Percentiles rank a stretch among this genome's conserved stretches.
Conservation (phyloP, 345 rosid genomes). For the Rhodamnia rubescens region DNA sequence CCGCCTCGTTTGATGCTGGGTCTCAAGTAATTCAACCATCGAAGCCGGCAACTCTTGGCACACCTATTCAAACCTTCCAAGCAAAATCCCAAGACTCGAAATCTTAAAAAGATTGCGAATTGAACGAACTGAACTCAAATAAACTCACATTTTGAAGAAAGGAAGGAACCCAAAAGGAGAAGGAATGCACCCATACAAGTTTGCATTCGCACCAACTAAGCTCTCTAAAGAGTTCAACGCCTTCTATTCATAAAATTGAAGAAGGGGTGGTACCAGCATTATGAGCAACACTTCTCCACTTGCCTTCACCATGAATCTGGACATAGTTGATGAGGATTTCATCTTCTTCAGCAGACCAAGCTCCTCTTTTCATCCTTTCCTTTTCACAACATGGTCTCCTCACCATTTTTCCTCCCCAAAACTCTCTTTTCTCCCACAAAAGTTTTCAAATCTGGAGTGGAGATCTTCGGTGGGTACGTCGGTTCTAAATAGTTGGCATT, state of each 20-base stretch:
- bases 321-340: background rate
- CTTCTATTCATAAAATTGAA: background rate
- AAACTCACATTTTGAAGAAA: background rate
- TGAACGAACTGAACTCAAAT: background rate
- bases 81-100: background rate
- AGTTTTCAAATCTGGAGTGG: background rate
- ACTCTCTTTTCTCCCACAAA: background rate
- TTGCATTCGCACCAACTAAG: background rate
- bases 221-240: background rate
- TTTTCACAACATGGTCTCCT: background rate
- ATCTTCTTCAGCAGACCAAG: slow-evolving; percentile 9
- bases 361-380: background rate
- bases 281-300: background rate
- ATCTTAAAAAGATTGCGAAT: background rate
- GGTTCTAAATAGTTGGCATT: background rate
- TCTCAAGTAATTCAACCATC: slow-evolving; percentile 11
- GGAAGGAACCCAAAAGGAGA: background rate
- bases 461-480: background rate
- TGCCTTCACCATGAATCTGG: slow-evolving; percentile 1
- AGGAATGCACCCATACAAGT: background rate
- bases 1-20: slow-evolving; percentile 6
- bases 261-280: background rate
- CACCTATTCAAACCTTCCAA: slow-evolving; percentile 4
- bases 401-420: background rate
- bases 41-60: slow-evolving; percentile 11